These are phyloP conservation scores for Wickerhamiella vanderwaltii DNA, from an alignment of 805 yeast genomes.

Conservation along the genomic window DNA sequence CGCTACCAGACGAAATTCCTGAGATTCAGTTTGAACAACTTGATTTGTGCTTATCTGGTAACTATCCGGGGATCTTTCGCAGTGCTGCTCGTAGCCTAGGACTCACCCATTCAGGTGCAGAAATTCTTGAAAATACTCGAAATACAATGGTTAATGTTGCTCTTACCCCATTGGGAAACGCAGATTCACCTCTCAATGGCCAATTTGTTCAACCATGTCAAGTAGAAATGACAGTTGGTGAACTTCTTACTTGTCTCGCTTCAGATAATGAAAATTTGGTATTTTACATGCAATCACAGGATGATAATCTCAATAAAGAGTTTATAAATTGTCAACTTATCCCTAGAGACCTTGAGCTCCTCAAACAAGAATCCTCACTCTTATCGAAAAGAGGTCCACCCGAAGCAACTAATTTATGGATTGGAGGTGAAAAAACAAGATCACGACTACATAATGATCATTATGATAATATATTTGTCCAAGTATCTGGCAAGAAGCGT, in stretches of 20 bases:
- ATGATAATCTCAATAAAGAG: slow-evolving; percentile 26
- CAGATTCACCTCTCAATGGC: slow-evolving; percentile 28
- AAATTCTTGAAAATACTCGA: slow-evolving; percentile 8
- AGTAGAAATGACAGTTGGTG: slow-evolving; percentile 18
- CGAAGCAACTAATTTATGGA: slow-evolving; percentile 32
- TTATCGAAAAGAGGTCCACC: slow-evolving; percentile 19
- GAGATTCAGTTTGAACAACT: neutral
- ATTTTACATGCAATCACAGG: slow-evolving; percentile 31
- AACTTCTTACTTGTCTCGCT: slow-evolving; percentile 20
- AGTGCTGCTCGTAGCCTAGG: neutral
- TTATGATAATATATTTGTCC: slow-evolving; percentile 30
- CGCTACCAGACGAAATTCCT: slow-evolving; percentile 1
- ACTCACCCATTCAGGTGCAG: neutral
- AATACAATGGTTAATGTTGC: slow-evolving; percentile 20
- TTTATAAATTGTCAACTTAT: slow-evolving; percentile 14
- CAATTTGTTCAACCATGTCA: slow-evolving; percentile 27
- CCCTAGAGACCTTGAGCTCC: neutral
- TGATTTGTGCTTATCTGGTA: neutral
- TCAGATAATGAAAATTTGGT: slow-evolving; percentile 13
- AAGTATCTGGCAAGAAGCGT: slow-evolving; percentile 27
- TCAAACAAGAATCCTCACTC: slow-evolving; percentile 15
- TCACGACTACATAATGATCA: slow-evolving; percentile 30
- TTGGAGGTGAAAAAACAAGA: slow-evolving; percentile 25
- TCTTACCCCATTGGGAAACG: slow-evolving; percentile 29
- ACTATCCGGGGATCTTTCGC: slow-evolving; percentile 7